Conservation (phyloP, 805 yeast genomes). For the Saturnispora bothae region DNA sequence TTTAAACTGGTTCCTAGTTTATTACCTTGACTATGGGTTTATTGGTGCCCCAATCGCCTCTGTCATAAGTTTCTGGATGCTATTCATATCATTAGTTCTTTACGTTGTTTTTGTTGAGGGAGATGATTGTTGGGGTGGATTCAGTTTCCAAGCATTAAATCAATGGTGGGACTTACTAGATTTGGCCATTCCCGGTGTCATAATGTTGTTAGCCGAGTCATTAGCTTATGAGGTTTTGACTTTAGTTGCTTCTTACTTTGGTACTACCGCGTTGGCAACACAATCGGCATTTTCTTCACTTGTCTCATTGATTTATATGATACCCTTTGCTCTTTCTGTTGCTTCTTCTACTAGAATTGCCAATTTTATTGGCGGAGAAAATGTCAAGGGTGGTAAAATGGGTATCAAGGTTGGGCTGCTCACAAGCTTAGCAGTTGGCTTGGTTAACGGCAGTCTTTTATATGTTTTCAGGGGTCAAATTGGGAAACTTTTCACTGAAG, state of each 20-base stretch:
- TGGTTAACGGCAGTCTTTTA: slow-evolving; percentile 35
- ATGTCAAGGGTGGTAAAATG: slow-evolving; percentile 22
- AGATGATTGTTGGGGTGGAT: slow-evolving; percentile 61
- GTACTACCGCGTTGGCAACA: slow-evolving; percentile 44
- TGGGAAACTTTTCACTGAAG: slow-evolving; percentile 51
- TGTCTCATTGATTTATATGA: slow-evolving; percentile 41
- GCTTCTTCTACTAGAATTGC: slow-evolving; percentile 48
- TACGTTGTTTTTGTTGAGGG: slow-evolving; percentile 57
- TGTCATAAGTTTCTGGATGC: slow-evolving; percentile 58
- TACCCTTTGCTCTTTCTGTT: slow-evolving; percentile 49
- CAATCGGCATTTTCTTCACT: slow-evolving; percentile 45
- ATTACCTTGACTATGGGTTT: slow-evolving; percentile 59
- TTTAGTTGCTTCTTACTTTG: slow-evolving; percentile 40
- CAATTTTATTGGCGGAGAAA: slow-evolving; percentile 38
- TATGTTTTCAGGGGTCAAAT: slow-evolving; percentile 35
- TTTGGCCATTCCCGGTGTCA: slow-evolving; percentile 42
- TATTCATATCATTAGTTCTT: slow-evolving; percentile 44
- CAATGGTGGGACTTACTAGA: slow-evolving; percentile 32
- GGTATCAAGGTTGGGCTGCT: slow-evolving; percentile 35
- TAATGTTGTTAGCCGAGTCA: slow-evolving; percentile 47
- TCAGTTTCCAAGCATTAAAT: slow-evolving; percentile 25
- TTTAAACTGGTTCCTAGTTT: slow-evolving; percentile 56
- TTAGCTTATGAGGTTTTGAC: slow-evolving; percentile 50
- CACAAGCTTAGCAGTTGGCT: slow-evolving; percentile 26
- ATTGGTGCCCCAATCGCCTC: slow-evolving; percentile 71